phyloP scores from a whole-genome alignment of 202 grass and related monocot species.

The Thinopyrum obtusiflorum region DNA sequence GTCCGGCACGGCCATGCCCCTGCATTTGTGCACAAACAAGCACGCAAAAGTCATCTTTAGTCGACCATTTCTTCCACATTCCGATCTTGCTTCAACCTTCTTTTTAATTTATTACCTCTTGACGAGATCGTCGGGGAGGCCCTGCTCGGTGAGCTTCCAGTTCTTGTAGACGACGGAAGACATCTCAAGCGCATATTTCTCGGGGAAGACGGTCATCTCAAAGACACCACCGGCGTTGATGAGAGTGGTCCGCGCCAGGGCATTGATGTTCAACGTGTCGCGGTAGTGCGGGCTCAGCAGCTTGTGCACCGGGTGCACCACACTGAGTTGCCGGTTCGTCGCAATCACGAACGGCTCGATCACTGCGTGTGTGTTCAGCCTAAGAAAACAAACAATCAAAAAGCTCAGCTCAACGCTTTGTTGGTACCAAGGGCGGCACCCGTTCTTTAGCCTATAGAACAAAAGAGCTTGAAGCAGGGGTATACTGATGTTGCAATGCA shows the following conservation, averaged over 20 bases:
- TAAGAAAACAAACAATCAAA: neutral
- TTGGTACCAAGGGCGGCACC: neutral
- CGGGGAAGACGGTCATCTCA: constrained; percentile 56
- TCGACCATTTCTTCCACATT: neutral
- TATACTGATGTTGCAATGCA: constrained; percentile 16
- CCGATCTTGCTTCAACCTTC: neutral
- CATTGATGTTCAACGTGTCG: constrained; percentile 87
- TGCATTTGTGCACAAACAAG: constrained; percentile 22
- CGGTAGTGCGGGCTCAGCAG: constrained; percentile 78
- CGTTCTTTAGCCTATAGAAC: neutral
- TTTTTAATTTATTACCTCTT: constrained; percentile 55
- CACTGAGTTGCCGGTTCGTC: constrained; percentile 73
- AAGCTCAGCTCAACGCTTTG: neutral
- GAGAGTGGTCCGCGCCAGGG: constrained; percentile 58
- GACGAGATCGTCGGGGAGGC: constrained; percentile 62
- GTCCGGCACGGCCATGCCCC: constrained; percentile 61
- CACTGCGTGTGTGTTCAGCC: constrained; percentile 79
- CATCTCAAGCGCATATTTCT: constrained; percentile 51
- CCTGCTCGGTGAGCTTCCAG: constrained; percentile 81
- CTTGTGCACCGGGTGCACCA: constrained; percentile 76
- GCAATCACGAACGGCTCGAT: constrained; percentile 81
- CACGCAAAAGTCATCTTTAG: neutral
- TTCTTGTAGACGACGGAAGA: constrained; percentile 67
- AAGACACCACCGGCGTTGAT: constrained; percentile 67
- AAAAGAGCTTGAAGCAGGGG: neutral